These are phyloP conservation scores for Pouteria glomerata DNA, from an alignment of 148 eudicot genomes.

Conservation along the genomic window DNA sequence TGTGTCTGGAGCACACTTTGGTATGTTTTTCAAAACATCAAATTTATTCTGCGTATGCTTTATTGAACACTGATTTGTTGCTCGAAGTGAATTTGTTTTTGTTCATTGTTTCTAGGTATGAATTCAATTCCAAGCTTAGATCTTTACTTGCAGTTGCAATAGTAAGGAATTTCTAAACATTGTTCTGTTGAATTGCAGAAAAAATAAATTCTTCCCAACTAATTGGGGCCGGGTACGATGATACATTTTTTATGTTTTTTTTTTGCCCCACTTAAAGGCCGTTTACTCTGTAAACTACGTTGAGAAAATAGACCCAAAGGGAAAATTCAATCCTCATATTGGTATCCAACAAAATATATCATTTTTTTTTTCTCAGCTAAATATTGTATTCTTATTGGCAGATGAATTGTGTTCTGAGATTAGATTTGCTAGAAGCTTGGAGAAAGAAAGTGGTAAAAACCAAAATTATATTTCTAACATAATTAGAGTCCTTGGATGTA, in stretches of 20 bases:
- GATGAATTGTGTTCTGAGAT: neutral
- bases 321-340: neutral
- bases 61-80: constrained; percentile 1
- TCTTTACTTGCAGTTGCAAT: neutral
- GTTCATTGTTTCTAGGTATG: neutral
- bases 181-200: neutral
- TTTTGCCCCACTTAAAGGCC: too few relatives aligned
- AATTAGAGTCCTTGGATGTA: neutral
- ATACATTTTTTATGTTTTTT: too few relatives aligned
- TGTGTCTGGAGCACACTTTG: too few relatives aligned
- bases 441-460: neutral
- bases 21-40: too few relatives aligned
- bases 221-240: too few relatives aligned
- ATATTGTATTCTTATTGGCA: neutral
- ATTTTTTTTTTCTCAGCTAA: neutral
- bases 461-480: neutral
- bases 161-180: neutral
- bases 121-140: neutral
- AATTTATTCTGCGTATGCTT: too few relatives aligned
- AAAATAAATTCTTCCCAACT: too few relatives aligned
- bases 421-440: neutral
- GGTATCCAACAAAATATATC: neutral
- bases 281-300: too few relatives aligned
- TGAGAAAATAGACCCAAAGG: neutral
- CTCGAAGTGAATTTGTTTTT: neutral